A percentile compares a stretch with the other conserved stretches of the same genome.
These are phyloP conservation scores for Didymella pomorum DNA, from an alignment of 2,329 filamentous ascomycete species.

Conservation along the genomic window DNA sequence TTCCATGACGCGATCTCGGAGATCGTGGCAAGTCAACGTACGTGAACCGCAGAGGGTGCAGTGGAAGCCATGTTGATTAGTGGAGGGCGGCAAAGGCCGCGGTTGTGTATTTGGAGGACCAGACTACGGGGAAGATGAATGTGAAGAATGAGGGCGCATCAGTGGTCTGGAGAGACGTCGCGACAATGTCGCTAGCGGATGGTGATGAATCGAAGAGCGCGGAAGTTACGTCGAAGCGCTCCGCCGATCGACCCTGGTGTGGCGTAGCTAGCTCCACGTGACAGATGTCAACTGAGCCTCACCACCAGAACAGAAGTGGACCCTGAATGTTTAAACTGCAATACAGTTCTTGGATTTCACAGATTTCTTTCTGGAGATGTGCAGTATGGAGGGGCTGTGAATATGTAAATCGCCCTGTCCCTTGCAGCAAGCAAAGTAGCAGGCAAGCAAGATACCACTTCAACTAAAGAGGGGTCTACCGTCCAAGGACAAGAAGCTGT, in stretches of 20 bases:
- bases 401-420: background rate
- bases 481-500: background rate
- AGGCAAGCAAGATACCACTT: no score
- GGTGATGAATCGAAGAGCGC: conserved; percentile 36
- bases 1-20: conserved; percentile 30
- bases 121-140: conserved; percentile 21
- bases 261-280: conserved; percentile 21
- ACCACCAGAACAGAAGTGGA: conserved; percentile 3
- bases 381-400: background rate
- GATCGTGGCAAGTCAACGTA: conserved; percentile 50
- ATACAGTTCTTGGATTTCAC: no score
- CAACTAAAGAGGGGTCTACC: no score
- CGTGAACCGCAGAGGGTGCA: conserved; percentile 57
- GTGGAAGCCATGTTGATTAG: conserved; percentile 60
- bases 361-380: no score
- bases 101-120: conserved; percentile 24
- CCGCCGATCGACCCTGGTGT: conserved; percentile 27
- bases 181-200: conserved; percentile 32
- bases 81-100: conserved; percentile 46
- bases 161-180: conserved; percentile 25
- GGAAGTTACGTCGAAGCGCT: conserved; percentile 26
- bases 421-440: background rate
- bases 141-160: conserved; percentile 31
- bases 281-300: conserved; percentile 24
- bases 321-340: background rate